phyloP scores from a whole-genome alignment of 192 early-diverging fungal species.

The Podila verticillata region DNA sequence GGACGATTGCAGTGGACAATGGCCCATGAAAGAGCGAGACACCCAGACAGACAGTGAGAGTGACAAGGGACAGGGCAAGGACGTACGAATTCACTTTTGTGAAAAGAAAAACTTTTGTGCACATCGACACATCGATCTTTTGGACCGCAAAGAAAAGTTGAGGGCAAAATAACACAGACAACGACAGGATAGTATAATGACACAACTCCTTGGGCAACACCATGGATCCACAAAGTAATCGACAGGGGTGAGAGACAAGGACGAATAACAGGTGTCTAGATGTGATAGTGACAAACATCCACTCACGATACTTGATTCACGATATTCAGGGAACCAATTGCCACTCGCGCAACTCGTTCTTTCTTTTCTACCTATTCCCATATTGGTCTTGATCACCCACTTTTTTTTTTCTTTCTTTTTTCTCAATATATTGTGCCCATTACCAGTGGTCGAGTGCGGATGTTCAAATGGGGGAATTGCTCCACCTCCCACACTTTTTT shows the following conservation, averaged over 20 bases:
- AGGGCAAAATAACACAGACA: no score
- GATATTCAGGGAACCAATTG: background rate
- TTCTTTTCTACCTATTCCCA: background rate
- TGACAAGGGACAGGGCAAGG: background rate
- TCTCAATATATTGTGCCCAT: no score
- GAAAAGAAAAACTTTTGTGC: background rate
- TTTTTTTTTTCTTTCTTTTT: no score
- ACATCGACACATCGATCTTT: background rate
- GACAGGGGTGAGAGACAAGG: no score
- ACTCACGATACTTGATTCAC: background rate
- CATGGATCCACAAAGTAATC: no score
- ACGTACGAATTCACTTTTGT: background rate
- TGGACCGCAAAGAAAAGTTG: no score
- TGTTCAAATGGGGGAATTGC: background rate
- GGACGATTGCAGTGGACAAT: constrained; percentile 1
- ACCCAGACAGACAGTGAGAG: background rate
- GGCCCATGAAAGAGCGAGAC: background rate
- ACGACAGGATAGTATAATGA: no score
- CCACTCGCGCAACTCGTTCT: background rate
- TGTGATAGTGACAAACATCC: no score
- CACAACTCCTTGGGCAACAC: no score
- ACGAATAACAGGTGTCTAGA: no score
- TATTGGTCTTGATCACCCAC: background rate
- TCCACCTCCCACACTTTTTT: background rate
- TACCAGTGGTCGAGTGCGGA: background rate